phyloP scores from a whole-genome alignment of 352 stramenopile species.

The Pythium apleroticum region DNA sequence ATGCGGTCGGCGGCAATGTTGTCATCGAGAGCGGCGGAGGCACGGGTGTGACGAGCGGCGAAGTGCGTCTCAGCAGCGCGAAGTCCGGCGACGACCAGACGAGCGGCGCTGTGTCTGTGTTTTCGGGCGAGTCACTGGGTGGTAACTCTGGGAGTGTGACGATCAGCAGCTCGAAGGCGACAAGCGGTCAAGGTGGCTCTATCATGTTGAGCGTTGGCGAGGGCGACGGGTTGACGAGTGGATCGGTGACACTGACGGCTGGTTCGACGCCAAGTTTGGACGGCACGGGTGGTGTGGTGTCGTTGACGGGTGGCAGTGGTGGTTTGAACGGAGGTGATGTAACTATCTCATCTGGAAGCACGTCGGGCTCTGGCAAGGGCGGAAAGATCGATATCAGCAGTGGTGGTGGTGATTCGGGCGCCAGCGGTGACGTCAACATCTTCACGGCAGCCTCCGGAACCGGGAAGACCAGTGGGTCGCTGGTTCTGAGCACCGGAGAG shows the following conservation, averaged over 20 bases:
- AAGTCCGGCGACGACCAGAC: too few species aligned
- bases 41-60: conserved; percentile 3
- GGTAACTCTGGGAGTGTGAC: conserved; percentile 1
- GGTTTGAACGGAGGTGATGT: conserved; percentile 22
- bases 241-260: conserved; percentile 17
- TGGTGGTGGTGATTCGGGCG: conserved; percentile 17
- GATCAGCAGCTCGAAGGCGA: background rate
- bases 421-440: conserved; percentile 31
- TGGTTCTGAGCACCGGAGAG: conserved; percentile 30
- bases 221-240: conserved; percentile 11
- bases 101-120: too few species aligned
- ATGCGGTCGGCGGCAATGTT: background rate
- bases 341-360: conserved; percentile 21
- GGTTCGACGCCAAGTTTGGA: conserved; percentile 14
- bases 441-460: conserved; percentile 24
- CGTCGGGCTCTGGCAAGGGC: conserved; percentile 16
- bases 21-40: conserved; percentile 7
- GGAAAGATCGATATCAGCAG: conserved; percentile 28
- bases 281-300: conserved; percentile 17
- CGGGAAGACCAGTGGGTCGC: conserved; percentile 23
- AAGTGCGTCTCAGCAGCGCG: background rate
- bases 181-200: conserved; percentile 1
- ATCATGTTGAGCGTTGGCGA: conserved; percentile 13
- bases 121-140: too few species aligned
- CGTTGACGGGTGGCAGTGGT: conserved; percentile 13